A percentile compares a stretch with the other conserved stretches of the same genome.
Conservation (phyloP, 306 rosid genomes). For the Quercus agrifolia region DNA sequence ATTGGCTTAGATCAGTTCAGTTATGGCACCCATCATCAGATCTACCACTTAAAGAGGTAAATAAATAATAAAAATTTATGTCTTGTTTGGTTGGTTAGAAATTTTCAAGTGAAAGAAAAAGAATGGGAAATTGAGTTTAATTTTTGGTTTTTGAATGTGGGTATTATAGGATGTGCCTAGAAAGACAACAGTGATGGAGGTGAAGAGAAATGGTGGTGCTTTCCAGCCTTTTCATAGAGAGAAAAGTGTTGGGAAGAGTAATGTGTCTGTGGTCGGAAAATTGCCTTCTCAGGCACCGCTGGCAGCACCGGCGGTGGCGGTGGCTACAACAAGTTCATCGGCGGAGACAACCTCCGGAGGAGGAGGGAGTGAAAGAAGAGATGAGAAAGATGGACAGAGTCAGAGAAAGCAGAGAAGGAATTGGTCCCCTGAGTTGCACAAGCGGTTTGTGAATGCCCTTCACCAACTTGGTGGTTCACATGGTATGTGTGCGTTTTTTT, state of each 20-base stretch:
- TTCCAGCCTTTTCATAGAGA: constrained; percentile 82
- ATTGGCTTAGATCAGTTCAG: constrained; percentile 94
- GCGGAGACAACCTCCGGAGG: constrained; percentile 34
- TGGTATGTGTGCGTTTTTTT: constrained; percentile 34
- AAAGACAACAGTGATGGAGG: constrained; percentile 62
- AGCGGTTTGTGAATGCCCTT: constrained; percentile 73
- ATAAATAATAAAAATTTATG: not conserved
- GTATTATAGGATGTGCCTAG: constrained; percentile 53
- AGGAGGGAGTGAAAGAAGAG: constrained; percentile 36
- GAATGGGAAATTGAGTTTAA: not conserved
- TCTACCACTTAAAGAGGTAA: constrained; percentile 56
- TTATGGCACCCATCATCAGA: constrained; percentile 67
- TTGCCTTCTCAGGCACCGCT: constrained; percentile 37
- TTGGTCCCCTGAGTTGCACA: constrained; percentile 93
- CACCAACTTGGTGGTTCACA: constrained; percentile 91
- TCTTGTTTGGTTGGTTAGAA: not conserved
- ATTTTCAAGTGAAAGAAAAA: not conserved
- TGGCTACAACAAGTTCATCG: constrained; percentile 52
- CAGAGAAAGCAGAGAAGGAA: constrained; percentile 77
- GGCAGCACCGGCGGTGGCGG: constrained; percentile 31
- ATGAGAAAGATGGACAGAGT: constrained; percentile 58
- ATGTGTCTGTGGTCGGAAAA: constrained; percentile 21
- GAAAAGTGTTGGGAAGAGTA: constrained; percentile 39
- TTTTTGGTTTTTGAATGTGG: not conserved
- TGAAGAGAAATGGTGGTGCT: constrained; percentile 71